Conservation (phyloP, 148 eudicot species). For the Rhododendron henanense region DNA sequence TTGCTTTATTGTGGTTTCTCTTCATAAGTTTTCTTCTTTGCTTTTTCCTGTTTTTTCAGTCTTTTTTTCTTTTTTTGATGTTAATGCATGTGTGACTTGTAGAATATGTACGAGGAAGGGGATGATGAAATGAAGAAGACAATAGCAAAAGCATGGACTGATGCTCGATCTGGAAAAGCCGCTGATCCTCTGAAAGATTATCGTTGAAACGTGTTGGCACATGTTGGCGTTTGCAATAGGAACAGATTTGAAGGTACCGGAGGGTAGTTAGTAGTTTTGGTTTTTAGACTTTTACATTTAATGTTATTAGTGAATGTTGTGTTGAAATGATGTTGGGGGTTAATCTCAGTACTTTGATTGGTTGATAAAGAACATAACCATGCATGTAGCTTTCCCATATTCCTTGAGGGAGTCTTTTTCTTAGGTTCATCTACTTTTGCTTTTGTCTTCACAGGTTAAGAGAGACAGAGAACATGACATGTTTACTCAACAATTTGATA, state of each 20-base stretch:
- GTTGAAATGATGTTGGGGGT: neutral
- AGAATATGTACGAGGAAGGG: slow-evolving; percentile 98
- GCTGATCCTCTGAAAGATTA: slow-evolving; percentile 56
- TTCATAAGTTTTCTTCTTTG: neutral
- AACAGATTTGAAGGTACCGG: slow-evolving; percentile 5
- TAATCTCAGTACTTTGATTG: neutral
- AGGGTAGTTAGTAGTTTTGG: neutral
- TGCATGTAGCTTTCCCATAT: neutral
- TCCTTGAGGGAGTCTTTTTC: neutral
- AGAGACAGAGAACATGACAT: neutral
- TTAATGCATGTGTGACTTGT: slow-evolving; percentile 18
- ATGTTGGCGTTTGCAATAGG: neutral
- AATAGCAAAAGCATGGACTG: slow-evolving; percentile 94
- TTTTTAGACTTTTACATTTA: neutral
- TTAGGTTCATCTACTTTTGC: neutral
- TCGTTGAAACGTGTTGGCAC: slow-evolving; percentile 10
- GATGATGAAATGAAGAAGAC: slow-evolving; percentile 92
- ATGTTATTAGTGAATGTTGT: neutral
- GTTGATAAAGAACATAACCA: neutral
- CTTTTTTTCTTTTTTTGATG: neutral
- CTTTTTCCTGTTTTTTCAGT: neutral
- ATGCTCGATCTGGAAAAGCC: slow-evolving; percentile 85
- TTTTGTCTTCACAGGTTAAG: neutral
- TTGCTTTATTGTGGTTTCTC: neutral
- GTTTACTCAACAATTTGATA: neutral